A percentile compares a stretch with the other conserved stretches of the same genome.
Conservation (phyloP, 176 grass and related monocot species). For the Chrysopogon serrulatus region DNA sequence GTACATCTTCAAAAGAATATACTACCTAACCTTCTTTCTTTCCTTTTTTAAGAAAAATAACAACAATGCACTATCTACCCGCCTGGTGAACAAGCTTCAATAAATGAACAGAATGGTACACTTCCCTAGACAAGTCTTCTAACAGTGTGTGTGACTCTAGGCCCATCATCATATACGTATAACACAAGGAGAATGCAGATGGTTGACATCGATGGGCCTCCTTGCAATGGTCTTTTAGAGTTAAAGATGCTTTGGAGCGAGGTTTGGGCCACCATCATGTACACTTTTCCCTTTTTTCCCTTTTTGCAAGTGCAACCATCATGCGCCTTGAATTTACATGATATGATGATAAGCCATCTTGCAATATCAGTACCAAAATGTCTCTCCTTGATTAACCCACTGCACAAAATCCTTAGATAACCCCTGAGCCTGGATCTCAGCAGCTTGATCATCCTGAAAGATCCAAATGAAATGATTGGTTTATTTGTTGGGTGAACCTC, state of each 20-base stretch:
- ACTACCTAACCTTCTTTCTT: slow-evolving; percentile 49
- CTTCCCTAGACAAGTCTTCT: slow-evolving; percentile 38
- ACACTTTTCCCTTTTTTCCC: not conserved
- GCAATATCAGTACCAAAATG: slow-evolving; percentile 58
- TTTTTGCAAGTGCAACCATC: not conserved
- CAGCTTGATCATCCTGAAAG: slow-evolving; percentile 30
- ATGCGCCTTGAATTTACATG: slow-evolving; percentile 14
- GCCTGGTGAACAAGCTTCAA: slow-evolving; percentile 27
- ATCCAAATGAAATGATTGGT: slow-evolving; percentile 16
- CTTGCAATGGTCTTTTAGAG: not conserved
- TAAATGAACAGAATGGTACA: slow-evolving; percentile 59
- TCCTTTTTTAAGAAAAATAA: slow-evolving; percentile 33
- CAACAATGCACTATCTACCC: slow-evolving; percentile 45
- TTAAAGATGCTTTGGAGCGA: slow-evolving; percentile 8
- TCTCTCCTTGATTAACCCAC: slow-evolving; percentile 56
- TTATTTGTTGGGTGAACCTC: not conserved
- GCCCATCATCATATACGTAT: not conserved
- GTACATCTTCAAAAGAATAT: slow-evolving; percentile 55
- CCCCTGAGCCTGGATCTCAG: slow-evolving; percentile 29
- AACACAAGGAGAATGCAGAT: slow-evolving; percentile 7
- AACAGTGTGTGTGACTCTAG: not conserved
- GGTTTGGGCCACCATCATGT: slow-evolving; percentile 8
- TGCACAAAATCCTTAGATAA: slow-evolving; percentile 52
- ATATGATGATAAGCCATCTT: slow-evolving; percentile 2
- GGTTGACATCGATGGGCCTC: not conserved